phyloP scores from a whole-genome alignment of 2,329 filamentous ascomycete genomes.

The Ophiobolus disseminans region DNA sequence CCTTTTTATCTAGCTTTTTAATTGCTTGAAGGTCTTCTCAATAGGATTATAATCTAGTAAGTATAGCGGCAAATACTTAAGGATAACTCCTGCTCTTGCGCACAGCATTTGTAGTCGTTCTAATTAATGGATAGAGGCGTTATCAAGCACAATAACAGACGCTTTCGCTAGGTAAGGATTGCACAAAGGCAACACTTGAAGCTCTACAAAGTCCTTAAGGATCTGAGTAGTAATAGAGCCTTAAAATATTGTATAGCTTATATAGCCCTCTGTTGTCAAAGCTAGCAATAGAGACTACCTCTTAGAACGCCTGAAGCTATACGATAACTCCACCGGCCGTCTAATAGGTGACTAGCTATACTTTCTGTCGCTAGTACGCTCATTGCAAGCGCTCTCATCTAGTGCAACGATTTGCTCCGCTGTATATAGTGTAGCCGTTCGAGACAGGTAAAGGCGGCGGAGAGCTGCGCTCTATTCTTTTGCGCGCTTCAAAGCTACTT shows the following conservation, averaged over 20 bases:
- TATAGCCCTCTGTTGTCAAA: slow-evolving; percentile 6
- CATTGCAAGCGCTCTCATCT: slow-evolving; percentile 9
- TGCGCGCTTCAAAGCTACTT: slow-evolving; percentile 2
- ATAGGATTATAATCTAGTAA: slow-evolving; percentile 6
- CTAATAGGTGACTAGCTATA: slow-evolving; percentile 4
- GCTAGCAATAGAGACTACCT: slow-evolving; percentile 9
- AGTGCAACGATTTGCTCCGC: slow-evolving; percentile 7
- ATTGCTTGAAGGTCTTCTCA: slow-evolving; percentile 6
- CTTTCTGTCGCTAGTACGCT: slow-evolving; percentile 11
- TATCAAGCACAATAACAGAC: slow-evolving; percentile 2
- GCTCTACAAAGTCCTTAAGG: neutral
- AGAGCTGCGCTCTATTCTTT: slow-evolving; percentile 3
- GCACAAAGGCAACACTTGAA: neutral
- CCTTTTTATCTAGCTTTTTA: slow-evolving; percentile 5
- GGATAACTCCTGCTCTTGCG: neutral
- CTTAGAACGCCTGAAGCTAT: neutral
- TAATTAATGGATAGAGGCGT: slow-evolving; percentile 6
- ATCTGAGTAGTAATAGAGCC: slow-evolving; percentile 2
- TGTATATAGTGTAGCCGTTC: neutral
- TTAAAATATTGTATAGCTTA: neutral
- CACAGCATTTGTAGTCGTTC: neutral
- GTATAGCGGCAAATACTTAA: slow-evolving; percentile 11
- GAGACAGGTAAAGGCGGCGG: neutral
- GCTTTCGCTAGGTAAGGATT: neutral
- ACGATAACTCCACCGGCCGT: neutral